Percentiles rank a stretch among this genome's conserved stretches.
Conservation (phyloP, 495 filamentous ascomycete species). For the Lentithecium fluviatile region DNA sequence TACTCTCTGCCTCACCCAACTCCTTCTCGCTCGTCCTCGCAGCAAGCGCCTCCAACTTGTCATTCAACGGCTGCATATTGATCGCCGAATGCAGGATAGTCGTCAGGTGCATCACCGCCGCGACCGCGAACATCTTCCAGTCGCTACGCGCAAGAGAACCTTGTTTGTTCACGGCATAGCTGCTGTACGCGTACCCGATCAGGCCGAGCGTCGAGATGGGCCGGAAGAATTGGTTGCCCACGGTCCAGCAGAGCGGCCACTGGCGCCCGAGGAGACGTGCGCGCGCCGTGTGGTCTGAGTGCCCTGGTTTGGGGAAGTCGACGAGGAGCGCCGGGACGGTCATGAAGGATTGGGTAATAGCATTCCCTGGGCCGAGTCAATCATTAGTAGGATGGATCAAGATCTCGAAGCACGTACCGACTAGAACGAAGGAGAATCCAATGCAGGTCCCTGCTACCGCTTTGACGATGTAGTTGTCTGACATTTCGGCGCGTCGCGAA, state of each 20-base stretch:
- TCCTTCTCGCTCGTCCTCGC: constrained; percentile 23
- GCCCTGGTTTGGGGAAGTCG: constrained; percentile 48
- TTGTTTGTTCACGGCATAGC: constrained; percentile 36
- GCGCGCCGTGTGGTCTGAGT: constrained; percentile 43
- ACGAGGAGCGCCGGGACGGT: constrained; percentile 49
- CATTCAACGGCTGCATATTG: constrained; percentile 54
- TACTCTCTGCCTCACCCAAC: constrained; percentile 14
- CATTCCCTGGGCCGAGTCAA: constrained; percentile 44
- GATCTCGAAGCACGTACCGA: constrained; percentile 38
- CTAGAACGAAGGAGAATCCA: constrained; percentile 45
- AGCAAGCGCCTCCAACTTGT: constrained; percentile 46
- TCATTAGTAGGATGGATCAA: background rate
- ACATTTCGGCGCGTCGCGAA: constrained; percentile 16
- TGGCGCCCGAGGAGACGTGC: constrained; percentile 48
- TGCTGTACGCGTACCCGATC: constrained; percentile 48
- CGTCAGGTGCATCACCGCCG: constrained; percentile 46
- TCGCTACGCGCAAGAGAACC: constrained; percentile 21
- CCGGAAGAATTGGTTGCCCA: constrained; percentile 52
- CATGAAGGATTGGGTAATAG: constrained; percentile 55
- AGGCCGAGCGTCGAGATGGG: constrained; percentile 51
- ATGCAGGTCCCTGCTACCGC: constrained; percentile 32
- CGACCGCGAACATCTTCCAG: constrained; percentile 46
- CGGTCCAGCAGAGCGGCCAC: constrained; percentile 51
- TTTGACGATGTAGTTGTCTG: constrained; percentile 29
- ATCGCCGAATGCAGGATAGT: constrained; percentile 50